These are phyloP conservation scores for Pochonia chlamydosporia DNA, from an alignment of 2,329 filamentous ascomycete genomes.

Conservation along the genomic window DNA sequence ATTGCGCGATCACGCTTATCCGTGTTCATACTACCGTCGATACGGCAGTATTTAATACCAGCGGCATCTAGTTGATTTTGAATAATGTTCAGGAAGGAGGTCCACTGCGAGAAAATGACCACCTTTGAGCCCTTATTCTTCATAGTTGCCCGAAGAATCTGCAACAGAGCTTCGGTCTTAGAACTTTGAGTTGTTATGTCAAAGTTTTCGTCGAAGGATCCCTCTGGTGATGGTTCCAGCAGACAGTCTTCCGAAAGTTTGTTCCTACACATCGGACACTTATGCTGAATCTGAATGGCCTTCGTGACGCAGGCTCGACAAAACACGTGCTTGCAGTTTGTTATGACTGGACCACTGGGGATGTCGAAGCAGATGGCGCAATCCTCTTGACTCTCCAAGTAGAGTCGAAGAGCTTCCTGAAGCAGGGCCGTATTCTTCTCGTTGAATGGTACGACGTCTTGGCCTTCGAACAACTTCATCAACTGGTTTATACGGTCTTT, in stretches of 20 bases:
- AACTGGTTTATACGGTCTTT: constrained; percentile 69
- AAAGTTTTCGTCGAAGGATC: constrained; percentile 41
- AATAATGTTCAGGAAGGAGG: constrained; percentile 65
- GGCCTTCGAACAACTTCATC: constrained; percentile 60
- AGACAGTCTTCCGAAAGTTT: constrained; percentile 53
- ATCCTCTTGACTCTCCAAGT: constrained; percentile 75
- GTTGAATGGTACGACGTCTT: constrained; percentile 63
- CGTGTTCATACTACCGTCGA: constrained; percentile 76
- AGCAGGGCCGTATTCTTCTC: constrained; percentile 66
- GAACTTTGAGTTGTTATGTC: constrained; percentile 65
- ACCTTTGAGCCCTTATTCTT: constrained; percentile 60
- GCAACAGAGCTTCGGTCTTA: constrained; percentile 74
- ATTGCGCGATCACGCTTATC: constrained; percentile 67
- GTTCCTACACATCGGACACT: constrained; percentile 80
- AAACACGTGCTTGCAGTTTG: constrained; percentile 77
- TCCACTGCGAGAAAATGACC: constrained; percentile 74
- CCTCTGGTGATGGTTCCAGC: constrained; percentile 59
- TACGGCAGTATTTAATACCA: constrained; percentile 60
- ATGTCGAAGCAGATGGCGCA: constrained; percentile 77
- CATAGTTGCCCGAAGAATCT: constrained; percentile 66
- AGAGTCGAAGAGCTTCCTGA: constrained; percentile 69
- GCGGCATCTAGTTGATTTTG: constrained; percentile 59
- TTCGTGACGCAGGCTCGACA: constrained; percentile 68
- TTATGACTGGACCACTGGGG: constrained; percentile 71
- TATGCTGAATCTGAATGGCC: constrained; percentile 68